Evolutionary conservation across 2,329 filamentous ascomycete species (phyloP).

Genomic region (Fusarium temperatum): DNA sequence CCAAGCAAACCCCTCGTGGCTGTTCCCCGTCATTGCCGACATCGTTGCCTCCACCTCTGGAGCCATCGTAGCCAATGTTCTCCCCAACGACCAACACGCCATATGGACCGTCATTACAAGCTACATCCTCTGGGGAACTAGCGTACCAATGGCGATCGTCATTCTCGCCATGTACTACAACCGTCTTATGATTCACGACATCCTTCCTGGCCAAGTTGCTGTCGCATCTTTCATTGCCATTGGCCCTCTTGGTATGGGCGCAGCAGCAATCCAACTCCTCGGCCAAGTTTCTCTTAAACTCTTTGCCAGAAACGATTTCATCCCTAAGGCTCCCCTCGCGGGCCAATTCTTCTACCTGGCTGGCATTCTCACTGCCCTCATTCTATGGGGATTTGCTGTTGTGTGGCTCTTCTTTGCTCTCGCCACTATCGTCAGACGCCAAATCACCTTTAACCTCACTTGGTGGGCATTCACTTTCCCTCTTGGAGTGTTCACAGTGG

Average conservation of each 20-base stretch:
- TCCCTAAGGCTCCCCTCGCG: slow-evolving; percentile 53
- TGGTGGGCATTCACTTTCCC: slow-evolving; percentile 54
- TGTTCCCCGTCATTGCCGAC: slow-evolving; percentile 69
- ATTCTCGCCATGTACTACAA: slow-evolving; percentile 70
- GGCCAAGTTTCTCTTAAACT: slow-evolving; percentile 51
- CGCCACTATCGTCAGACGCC: slow-evolving; percentile 40
- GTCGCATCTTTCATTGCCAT: slow-evolving; percentile 71
- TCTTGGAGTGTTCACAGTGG: slow-evolving; percentile 47
- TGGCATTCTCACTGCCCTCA: slow-evolving; percentile 52
- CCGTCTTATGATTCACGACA: slow-evolving; percentile 66
- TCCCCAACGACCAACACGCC: slow-evolving; percentile 60
- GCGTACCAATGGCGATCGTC: slow-evolving; percentile 59
- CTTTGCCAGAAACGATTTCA: slow-evolving; percentile 45
- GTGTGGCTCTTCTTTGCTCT: slow-evolving; percentile 48
- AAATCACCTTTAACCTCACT: slow-evolving; percentile 50
- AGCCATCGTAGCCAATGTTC: slow-evolving; percentile 63
- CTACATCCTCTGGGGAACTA: slow-evolving; percentile 70
- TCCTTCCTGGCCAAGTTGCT: slow-evolving; percentile 68
- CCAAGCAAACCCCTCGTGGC: slow-evolving; percentile 66
- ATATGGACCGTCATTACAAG: slow-evolving; percentile 64
- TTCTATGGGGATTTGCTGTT: slow-evolving; percentile 49
- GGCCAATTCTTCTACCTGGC: slow-evolving; percentile 65
- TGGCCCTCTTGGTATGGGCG: slow-evolving; percentile 69
- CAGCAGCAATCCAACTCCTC: slow-evolving; percentile 58
- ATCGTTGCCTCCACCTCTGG: slow-evolving; percentile 70